phyloP scores from a whole-genome alignment of 306 rosid genomes.

The Astragalus membranaceus region DNA sequence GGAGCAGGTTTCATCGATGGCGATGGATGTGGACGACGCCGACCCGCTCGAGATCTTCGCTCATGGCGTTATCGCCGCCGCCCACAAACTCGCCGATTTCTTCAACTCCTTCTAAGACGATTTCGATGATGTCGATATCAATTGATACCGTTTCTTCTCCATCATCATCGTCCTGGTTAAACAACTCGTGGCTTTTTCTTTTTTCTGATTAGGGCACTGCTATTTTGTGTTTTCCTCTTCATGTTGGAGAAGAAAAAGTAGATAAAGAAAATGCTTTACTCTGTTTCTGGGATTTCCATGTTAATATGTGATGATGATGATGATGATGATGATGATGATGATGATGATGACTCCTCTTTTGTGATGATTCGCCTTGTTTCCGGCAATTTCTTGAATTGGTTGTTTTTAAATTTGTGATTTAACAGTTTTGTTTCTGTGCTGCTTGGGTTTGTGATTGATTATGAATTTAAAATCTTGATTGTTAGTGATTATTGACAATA shows the following conservation, averaged over 20 bases:
- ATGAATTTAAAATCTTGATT: too few species aligned
- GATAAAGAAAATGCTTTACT: background rate
- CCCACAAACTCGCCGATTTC: conserved; percentile 68
- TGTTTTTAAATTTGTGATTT: background rate
- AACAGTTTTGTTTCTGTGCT: too few species aligned
- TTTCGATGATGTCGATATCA: conserved; percentile 78
- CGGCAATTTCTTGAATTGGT: background rate
- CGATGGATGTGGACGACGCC: too few species aligned
- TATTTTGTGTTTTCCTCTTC: background rate
- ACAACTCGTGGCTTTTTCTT: too few species aligned
- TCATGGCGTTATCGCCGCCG: too few species aligned
- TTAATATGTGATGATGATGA: background rate
- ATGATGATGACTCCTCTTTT: background rate
- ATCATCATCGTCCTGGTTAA: background rate
- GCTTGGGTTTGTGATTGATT: too few species aligned
- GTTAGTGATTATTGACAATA: too few species aligned
- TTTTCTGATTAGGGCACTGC: background rate
- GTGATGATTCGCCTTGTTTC: background rate
- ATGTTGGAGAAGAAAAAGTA: background rate
- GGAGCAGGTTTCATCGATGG: too few species aligned
- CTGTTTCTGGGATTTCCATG: background rate
- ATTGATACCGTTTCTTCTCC: background rate
- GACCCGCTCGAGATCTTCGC: too few species aligned
- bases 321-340: background rate
- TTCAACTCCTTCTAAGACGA: conserved; percentile 71